Conservation (phyloP, 2,329 filamentous ascomycete genomes). For the Penicillium nordicum region DNA sequence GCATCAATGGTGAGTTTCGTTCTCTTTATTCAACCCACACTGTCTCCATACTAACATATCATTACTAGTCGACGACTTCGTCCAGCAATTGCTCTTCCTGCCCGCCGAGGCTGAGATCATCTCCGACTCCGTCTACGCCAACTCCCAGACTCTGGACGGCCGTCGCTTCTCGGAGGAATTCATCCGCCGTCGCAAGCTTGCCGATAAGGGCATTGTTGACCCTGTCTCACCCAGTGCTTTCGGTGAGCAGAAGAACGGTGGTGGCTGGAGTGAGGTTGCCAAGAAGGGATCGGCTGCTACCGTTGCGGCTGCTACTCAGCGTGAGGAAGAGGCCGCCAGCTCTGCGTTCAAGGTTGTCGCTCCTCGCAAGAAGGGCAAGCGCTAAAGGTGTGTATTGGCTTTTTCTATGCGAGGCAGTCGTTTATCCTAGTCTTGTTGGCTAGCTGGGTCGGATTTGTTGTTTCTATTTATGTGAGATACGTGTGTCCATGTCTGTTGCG, state of each 20-base stretch:
- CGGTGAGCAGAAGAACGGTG: constrained; percentile 50
- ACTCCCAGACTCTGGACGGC: constrained; percentile 84
- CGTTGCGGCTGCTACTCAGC: constrained; percentile 41
- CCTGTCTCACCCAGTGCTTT: constrained; percentile 55
- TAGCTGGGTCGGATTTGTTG: background rate
- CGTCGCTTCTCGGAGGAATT: constrained; percentile 94
- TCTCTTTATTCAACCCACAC: background rate
- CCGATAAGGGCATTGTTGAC: constrained; percentile 83
- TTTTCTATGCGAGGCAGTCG: background rate
- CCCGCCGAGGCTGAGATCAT: constrained; percentile 78
- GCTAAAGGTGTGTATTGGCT: constrained; percentile 50
- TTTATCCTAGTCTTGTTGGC: background rate
- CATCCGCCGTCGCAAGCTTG: constrained; percentile 84
- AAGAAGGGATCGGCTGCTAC: constrained; percentile 68
- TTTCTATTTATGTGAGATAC: constrained; percentile 4
- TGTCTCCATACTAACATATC: constrained; percentile 32
- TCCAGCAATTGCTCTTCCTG: constrained; percentile 69
- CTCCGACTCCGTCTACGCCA: constrained; percentile 82
- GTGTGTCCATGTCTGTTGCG: background rate
- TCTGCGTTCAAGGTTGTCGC: constrained; percentile 85
- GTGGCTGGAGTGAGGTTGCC: constrained; percentile 94
- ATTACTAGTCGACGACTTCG: constrained; percentile 70
- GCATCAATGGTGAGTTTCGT: constrained; percentile 59
- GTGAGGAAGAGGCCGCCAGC: constrained; percentile 45
- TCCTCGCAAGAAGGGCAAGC: constrained; percentile 82